phyloP scores from a whole-genome alignment of 1,284 basidiomycete species.

The Ceratobasidium sp. region DNA sequence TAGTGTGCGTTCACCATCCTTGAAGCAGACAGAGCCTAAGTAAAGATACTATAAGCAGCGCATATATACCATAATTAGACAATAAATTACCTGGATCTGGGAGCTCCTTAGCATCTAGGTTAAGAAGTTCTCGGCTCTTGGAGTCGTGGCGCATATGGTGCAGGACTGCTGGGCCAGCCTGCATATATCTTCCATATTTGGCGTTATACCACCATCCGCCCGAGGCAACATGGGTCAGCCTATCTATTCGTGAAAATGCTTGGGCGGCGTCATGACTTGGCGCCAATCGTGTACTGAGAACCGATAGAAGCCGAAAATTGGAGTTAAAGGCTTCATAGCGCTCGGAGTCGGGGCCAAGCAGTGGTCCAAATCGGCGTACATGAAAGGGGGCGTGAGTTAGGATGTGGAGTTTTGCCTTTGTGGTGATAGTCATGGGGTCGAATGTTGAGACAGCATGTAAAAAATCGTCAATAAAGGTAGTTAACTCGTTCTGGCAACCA shows the following conservation, averaged over 20 bases:
- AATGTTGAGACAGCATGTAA: background rate
- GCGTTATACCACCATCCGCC: constrained; percentile 47
- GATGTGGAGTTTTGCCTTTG: constrained; percentile 50
- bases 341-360: constrained; percentile 43
- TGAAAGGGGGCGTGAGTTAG: constrained; percentile 46
- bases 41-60: background rate
- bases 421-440: constrained; percentile 5
- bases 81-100: background rate
- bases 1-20: background rate
- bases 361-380: constrained; percentile 48
- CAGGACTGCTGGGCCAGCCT: background rate
- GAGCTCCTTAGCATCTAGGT: background rate
- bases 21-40: background rate
- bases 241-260: constrained; percentile 40
- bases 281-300: constrained; percentile 49
- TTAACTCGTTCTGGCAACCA: background rate
- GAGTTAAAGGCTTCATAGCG: constrained; percentile 47
- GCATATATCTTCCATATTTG: background rate
- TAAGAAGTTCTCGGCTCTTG: background rate
- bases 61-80: background rate
- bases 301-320: constrained; percentile 45
- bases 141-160: background rate
- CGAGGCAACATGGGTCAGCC: constrained; percentile 46
- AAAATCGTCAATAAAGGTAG: constrained; percentile 20
- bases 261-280: constrained; percentile 48